Conservation (phyloP, 345 rosid genomes). For the Pugionium cornutum region DNA sequence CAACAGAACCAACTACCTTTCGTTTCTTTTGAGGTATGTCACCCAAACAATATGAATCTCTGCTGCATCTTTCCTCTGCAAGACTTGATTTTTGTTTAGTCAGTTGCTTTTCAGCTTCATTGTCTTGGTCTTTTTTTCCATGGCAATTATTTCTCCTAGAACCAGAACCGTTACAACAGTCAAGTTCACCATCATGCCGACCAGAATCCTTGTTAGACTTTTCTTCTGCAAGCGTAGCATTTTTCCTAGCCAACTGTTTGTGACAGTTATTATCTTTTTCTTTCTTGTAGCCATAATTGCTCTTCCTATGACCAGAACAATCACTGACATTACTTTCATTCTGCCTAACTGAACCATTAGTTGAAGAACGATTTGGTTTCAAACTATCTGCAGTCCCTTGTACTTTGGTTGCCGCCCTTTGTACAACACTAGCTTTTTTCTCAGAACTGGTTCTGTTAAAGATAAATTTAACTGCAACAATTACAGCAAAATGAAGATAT, state of each 20-base stretch:
- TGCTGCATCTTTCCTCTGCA: constrained; percentile 13
- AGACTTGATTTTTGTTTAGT: constrained; percentile 23
- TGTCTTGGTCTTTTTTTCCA: constrained; percentile 35
- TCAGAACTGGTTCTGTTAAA: constrained; percentile 48
- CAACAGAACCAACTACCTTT: constrained; percentile 43
- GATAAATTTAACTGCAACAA: constrained; percentile 61
- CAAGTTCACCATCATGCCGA: constrained; percentile 11
- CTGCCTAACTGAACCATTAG: constrained; percentile 27
- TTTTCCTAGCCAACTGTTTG: constrained; percentile 29
- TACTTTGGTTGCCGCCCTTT: constrained; percentile 27
- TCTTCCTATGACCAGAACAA: constrained; percentile 11
- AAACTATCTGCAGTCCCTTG: constrained; percentile 19
- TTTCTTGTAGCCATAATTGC: constrained; percentile 6
- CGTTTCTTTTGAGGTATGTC: constrained; percentile 46
- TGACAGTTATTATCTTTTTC: constrained; percentile 27
- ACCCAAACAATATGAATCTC: constrained; percentile 38
- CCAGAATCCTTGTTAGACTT: constrained; percentile 25
- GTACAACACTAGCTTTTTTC: constrained; percentile 13
- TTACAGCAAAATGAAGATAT: constrained; percentile 35
- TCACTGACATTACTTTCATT: constrained; percentile 4
- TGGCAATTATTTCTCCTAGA: constrained; percentile 13
- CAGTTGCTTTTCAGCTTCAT: constrained; percentile 6
- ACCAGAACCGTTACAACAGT: background rate
- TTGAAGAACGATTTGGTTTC: constrained; percentile 15
- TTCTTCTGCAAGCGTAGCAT: constrained; percentile 31